Evolutionary conservation across 768 basidiomycete species (phyloP).

Genomic region (Collybia nuda): DNA sequence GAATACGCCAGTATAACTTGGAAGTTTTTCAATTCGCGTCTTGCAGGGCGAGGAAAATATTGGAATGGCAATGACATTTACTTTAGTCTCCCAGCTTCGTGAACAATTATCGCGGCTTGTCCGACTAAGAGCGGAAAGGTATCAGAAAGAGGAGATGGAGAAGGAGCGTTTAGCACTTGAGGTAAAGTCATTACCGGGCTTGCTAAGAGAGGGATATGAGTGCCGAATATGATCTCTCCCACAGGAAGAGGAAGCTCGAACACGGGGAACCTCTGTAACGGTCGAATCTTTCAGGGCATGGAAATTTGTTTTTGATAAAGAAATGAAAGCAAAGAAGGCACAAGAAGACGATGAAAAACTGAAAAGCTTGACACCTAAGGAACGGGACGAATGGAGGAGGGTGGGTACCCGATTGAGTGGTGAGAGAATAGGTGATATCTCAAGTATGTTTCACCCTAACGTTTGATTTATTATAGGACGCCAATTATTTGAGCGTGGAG

Average conservation of each 20-base stretch:
- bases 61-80: slow-evolving; percentile 98
- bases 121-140: slow-evolving; percentile 53
- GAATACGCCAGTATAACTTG: no score
- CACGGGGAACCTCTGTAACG: slow-evolving; percentile 91
- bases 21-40: neutral
- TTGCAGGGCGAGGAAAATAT: slow-evolving; percentile 78
- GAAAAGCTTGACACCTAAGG: slow-evolving; percentile 70
- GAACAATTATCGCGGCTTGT: slow-evolving; percentile 73
- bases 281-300: slow-evolving; percentile 76
- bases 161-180: slow-evolving; percentile 73
- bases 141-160: slow-evolving; percentile 65
- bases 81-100: slow-evolving; percentile 81
- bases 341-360: slow-evolving; percentile 77
- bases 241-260: slow-evolving; percentile 85
- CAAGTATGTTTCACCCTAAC: neutral
- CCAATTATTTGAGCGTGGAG: slow-evolving; percentile 82
- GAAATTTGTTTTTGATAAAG: slow-evolving; percentile 79
- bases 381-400: slow-evolving; percentile 82
- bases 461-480: slow-evolving; percentile 63
- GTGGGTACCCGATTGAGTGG: slow-evolving; percentile 64
- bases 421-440: slow-evolving; percentile 30
- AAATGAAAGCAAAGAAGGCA: slow-evolving; percentile 54
- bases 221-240: slow-evolving; percentile 3
- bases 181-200: slow-evolving; percentile 39
- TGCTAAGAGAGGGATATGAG: neutral